phyloP scores from a whole-genome alignment of 1,284 basidiomycete genomes.

The Megacollybia platyphylla region DNA sequence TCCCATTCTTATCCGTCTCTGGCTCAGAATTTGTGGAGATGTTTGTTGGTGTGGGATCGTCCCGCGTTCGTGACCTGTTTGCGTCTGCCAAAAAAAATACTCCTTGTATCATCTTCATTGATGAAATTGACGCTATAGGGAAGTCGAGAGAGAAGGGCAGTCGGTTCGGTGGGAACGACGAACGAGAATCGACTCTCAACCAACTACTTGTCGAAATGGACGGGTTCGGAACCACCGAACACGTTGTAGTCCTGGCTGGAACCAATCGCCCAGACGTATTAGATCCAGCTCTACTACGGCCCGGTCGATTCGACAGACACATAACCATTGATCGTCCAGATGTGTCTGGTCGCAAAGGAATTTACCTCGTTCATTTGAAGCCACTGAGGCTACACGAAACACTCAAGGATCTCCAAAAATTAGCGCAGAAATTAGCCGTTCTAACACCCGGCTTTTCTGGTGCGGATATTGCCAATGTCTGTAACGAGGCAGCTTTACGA shows the following conservation, averaged over 20 bases:
- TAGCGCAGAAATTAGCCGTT: constrained; percentile 89
- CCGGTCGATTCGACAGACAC: constrained; percentile 95
- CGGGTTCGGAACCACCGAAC: constrained; percentile 92
- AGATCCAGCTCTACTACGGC: constrained; percentile 90
- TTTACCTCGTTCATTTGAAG: constrained; percentile 87
- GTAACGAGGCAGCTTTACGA: constrained; percentile 94
- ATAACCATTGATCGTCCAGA: constrained; percentile 95
- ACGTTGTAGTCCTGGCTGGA: constrained; percentile 93
- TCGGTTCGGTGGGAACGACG: constrained; percentile 90
- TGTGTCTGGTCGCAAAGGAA: constrained; percentile 86
- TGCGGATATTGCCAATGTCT: constrained; percentile 97
- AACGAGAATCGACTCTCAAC: constrained; percentile 96
- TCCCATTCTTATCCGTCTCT: constrained; percentile 96
- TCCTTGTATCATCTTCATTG: constrained; percentile 96
- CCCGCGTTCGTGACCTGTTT: constrained; percentile 94
- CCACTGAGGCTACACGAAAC: constrained; percentile 65
- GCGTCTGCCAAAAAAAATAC: constrained; percentile 96
- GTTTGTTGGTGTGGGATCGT: constrained; percentile 99
- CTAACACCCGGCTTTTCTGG: constrained; percentile 97
- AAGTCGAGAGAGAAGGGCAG: constrained; percentile 89
- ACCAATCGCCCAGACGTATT: constrained; percentile 96
- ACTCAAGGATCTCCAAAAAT: constrained; percentile 43
- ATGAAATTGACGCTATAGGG: constrained; percentile 98
- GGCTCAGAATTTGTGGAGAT: constrained; percentile 99
- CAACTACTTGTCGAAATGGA: constrained; percentile 99